These are phyloP conservation scores for Nicotiana otophora DNA, from an alignment of 257 asterid species.

Conservation along the genomic window DNA sequence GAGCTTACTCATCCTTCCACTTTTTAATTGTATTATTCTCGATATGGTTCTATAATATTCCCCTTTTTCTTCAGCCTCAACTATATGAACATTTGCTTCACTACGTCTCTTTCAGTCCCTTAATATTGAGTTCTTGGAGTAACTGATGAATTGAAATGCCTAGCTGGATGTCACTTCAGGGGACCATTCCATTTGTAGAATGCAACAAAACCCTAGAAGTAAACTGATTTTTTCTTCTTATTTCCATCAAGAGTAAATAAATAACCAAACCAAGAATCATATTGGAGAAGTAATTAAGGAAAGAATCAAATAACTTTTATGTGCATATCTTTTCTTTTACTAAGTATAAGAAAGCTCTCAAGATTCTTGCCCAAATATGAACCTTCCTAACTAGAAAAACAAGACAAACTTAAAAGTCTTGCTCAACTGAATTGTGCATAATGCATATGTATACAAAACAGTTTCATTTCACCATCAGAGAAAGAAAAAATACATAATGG, in stretches of 20 bases:
- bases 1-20: background rate
- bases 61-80: background rate
- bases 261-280: slow-evolving; percentile 12
- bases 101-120: background rate
- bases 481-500: background rate
- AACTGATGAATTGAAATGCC: background rate
- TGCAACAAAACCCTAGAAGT: slow-evolving; percentile 27
- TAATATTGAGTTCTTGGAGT: background rate
- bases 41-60: background rate
- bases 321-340: slow-evolving; percentile 18
- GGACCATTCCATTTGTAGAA: slow-evolving; percentile 27
- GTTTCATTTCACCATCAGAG: slow-evolving; percentile 3
- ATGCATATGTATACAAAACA: background rate
- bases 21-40: background rate
- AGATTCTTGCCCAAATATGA: slow-evolving; percentile 34
- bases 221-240: background rate
- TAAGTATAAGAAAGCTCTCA: slow-evolving; percentile 34
- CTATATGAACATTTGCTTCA: background rate
- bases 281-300: background rate
- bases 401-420: slow-evolving; percentile 24
- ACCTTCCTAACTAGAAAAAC: slow-evolving; percentile 26
- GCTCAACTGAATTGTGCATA: slow-evolving; percentile 4
- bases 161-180: slow-evolving; percentile 35
- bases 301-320: slow-evolving; percentile 22
- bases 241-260: slow-evolving; percentile 16